Evolutionary conservation across 768 basidiomycete species (phyloP).

Genomic region (Russula emetica): DNA sequence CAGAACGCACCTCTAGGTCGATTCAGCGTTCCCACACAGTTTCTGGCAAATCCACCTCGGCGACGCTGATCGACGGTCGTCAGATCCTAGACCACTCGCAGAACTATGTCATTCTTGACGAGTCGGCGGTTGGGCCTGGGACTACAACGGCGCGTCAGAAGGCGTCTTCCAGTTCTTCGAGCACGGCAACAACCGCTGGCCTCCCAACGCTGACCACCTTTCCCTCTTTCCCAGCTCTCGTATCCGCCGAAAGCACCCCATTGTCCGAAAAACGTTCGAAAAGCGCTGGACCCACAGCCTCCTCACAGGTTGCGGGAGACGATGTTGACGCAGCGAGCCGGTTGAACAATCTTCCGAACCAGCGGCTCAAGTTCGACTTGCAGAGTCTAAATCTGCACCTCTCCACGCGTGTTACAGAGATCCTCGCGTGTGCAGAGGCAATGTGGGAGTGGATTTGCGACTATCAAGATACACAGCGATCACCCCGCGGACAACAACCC

Average conservation of each 20-base stretch:
- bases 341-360: slow-evolving; percentile 48
- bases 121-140: slow-evolving; percentile 36
- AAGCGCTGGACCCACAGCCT: neutral
- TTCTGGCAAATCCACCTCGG: neutral
- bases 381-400: slow-evolving; percentile 60
- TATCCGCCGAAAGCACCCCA: neutral
- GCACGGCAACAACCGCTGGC: neutral
- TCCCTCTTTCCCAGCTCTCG: neutral
- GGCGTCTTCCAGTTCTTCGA: slow-evolving; percentile 8
- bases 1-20: neutral
- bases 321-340: neutral
- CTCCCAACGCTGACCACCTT: slow-evolving; percentile 3
- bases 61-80: slow-evolving; percentile 9
- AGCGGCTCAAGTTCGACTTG: slow-evolving; percentile 51
- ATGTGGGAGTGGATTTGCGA: slow-evolving; percentile 77
- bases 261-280: neutral
- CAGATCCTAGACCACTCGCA: slow-evolving; percentile 32
- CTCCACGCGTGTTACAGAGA: slow-evolving; percentile 54
- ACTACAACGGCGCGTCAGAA: slow-evolving; percentile 33
- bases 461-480: slow-evolving; percentile 39
- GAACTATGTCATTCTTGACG: slow-evolving; percentile 48
- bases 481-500: slow-evolving; percentile 4
- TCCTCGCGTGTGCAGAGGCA: slow-evolving; percentile 65
- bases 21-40: neutral
- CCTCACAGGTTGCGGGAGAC: neutral